A percentile compares a stretch with the other conserved stretches of the same genome.
These are phyloP conservation scores for Trichoderma sp. DNA, from an alignment of 2,329 filamentous ascomycete genomes.

Conservation along the genomic window DNA sequence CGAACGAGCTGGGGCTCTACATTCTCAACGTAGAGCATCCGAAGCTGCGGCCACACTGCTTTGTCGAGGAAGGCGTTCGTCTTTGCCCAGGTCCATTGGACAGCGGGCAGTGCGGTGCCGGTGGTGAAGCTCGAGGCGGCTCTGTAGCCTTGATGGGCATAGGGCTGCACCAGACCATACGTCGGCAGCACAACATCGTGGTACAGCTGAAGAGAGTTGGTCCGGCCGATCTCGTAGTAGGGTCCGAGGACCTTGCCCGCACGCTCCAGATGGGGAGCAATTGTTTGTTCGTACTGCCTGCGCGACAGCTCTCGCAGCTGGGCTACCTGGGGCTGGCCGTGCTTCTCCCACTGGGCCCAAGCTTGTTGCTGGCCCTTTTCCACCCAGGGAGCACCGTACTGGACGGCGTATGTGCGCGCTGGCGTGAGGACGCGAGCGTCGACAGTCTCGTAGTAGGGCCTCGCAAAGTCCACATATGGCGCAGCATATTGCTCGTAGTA, in stretches of 20 bases:
- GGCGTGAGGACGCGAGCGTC: constrained; percentile 70
- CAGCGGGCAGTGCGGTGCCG: constrained; percentile 71
- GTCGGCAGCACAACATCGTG: constrained; percentile 73
- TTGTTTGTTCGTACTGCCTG: constrained; percentile 66
- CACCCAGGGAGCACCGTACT: constrained; percentile 74
- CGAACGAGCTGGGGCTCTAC: constrained; percentile 93
- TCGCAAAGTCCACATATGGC: constrained; percentile 75
- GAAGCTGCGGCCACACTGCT: constrained; percentile 78
- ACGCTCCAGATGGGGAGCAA: constrained; percentile 74
- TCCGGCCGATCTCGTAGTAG: constrained; percentile 69
- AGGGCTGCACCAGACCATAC: constrained; percentile 74
- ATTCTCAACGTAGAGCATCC: constrained; percentile 82
- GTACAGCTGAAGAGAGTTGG: constrained; percentile 68
- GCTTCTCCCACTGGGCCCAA: constrained; percentile 75
- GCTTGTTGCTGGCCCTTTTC: constrained; percentile 67
- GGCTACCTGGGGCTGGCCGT: constrained; percentile 72
- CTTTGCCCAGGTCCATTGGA: constrained; percentile 69
- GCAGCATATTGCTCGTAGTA: constrained; percentile 85
- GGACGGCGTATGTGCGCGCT: constrained; percentile 64
- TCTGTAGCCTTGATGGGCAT: constrained; percentile 69
- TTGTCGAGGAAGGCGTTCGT: constrained; percentile 71
- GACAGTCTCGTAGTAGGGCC: constrained; percentile 71
- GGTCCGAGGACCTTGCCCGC: constrained; percentile 62
- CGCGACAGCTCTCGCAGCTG: constrained; percentile 64
- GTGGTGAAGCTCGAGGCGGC: constrained; percentile 67